A percentile compares a stretch with the other conserved stretches of the same genome.
phyloP scores from a whole-genome alignment of 345 rosid genomes.

The Pistacia integerrima region DNA sequence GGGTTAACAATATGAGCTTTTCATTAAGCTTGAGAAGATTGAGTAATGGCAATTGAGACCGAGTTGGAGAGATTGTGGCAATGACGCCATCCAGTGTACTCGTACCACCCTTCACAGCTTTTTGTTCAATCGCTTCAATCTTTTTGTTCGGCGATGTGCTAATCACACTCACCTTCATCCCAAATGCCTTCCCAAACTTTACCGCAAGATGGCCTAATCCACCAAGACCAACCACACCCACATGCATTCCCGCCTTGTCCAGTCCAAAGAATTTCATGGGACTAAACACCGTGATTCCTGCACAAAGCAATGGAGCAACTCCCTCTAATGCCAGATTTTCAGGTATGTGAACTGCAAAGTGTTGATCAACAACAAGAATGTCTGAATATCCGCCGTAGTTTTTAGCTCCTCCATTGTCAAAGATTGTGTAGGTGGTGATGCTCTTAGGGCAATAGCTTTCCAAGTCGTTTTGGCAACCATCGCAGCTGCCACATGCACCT shows the following conservation, averaged over 20 bases:
- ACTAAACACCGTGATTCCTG: slow-evolving; percentile 25
- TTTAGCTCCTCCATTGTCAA: neutral
- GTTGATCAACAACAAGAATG: slow-evolving; percentile 16
- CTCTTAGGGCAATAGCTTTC: slow-evolving; percentile 26
- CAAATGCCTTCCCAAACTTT: neutral
- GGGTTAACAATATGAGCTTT: slow-evolving; percentile 27
- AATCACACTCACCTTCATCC: neutral
- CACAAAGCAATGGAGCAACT: slow-evolving; percentile 23
- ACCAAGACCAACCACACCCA: slow-evolving; percentile 24
- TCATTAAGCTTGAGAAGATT: slow-evolving; percentile 29
- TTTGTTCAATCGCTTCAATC: slow-evolving; percentile 15
- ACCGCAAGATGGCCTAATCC: neutral
- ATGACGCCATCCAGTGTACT: no score
- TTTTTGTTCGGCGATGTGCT: slow-evolving; percentile 12
- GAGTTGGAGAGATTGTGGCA: no score
- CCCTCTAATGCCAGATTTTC: slow-evolving; percentile 8
- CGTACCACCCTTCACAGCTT: neutral
- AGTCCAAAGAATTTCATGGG: slow-evolving; percentile 18
- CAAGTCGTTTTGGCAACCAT: slow-evolving; percentile 12
- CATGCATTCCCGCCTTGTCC: slow-evolving; percentile 15
- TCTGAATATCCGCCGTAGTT: slow-evolving; percentile 26
- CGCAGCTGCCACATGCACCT: slow-evolving; percentile 24
- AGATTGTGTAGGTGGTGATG: slow-evolving; percentile 7
- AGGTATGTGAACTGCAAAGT: slow-evolving; percentile 7
- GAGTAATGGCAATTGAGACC: neutral